These are phyloP conservation scores for Fomitopsis serialis DNA, from an alignment of 768 basidiomycete genomes.

Conservation along the genomic window DNA sequence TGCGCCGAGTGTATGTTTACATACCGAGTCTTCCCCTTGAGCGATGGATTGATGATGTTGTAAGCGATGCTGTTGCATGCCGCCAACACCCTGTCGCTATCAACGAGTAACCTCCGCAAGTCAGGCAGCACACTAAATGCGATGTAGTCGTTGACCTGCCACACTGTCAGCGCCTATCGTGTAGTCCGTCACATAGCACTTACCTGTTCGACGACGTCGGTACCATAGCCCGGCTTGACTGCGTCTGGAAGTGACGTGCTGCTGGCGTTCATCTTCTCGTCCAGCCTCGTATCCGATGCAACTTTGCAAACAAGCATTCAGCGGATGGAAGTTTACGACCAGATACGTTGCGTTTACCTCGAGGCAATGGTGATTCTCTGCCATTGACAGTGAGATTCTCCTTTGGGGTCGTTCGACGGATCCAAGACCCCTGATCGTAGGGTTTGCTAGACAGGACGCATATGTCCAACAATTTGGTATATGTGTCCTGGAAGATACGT, in stretches of 20 bases:
- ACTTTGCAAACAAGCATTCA: neutral
- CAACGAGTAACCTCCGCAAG: conserved; percentile 72
- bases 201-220: conserved; percentile 47
- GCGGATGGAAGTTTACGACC: neutral
- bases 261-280: conserved; percentile 55
- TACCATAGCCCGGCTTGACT: conserved; percentile 21
- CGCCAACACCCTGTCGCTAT: conserved; percentile 77
- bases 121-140: conserved; percentile 66
- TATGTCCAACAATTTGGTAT: conserved; percentile 78
- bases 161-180: neutral
- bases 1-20: conserved; percentile 8
- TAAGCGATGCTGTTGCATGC: conserved; percentile 81
- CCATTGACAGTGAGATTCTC: conserved; percentile 61
- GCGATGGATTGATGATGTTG: conserved; percentile 74
- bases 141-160: conserved; percentile 68
- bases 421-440: conserved; percentile 78
- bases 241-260: conserved; percentile 33
- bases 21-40: conserved; percentile 75
- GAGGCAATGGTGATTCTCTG: conserved; percentile 62
- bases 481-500: conserved; percentile 56
- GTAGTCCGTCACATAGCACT: neutral
- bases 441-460: conserved; percentile 71
- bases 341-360: conserved; percentile 33
- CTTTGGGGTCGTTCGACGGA: conserved; percentile 54
- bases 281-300: conserved; percentile 37